Evolutionary conservation across 2,329 filamentous ascomycete species (phyloP), one percentile per base, ranked within the genome.

Genomic region (Aspergillus vadensis): DNA sequence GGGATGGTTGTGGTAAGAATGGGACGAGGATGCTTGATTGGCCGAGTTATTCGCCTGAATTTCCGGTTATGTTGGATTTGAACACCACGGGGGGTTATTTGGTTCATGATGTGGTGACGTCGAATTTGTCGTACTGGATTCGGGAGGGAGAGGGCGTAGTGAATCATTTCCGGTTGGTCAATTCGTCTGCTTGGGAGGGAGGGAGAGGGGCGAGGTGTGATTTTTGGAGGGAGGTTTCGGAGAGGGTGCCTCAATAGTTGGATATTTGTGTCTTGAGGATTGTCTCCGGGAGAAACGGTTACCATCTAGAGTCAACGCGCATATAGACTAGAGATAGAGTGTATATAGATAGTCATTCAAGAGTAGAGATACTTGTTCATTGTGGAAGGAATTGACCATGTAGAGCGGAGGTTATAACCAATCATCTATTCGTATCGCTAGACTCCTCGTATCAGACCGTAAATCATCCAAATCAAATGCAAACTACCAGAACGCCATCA

Each of bases 141-240:
- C 63, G 65, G 1, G 61, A 69, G 63, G 68, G 66, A 0, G 69
- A 68, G 57, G 76, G 65, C 36, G 69, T 78, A 15, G 67, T 71
- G 8, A 81, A 81, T 56, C 63, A 71, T 3, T 75, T 84, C 60
- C 69, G 65, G 0, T 52, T 83, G 27, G 78, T 76, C 5, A 70
- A 82, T 66, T 81, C 76, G 1, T 77, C 73, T 59, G 70, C 69
- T 2, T 83, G 82, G 82, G 82, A 84, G 59, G 81, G 75, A 1
- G 79, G 78, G 0, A 70, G 82, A 19, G 81, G 82, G 0, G 10
- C 12, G 6, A 25, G 58, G 6, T 57, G 53, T 52, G 43, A 19
- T 4, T 57, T 50, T 17, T 60, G 53, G 58, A 39, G 39, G 10
- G 53, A 4, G 2, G 39, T 60, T 5, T 43, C 52, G 9, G 53